Percentiles rank a stretch among this genome's conserved stretches.
These are phyloP conservation scores for Herpetospermum pedunculosum DNA, from an alignment of 306 rosid genomes.

Conservation along the genomic window DNA sequence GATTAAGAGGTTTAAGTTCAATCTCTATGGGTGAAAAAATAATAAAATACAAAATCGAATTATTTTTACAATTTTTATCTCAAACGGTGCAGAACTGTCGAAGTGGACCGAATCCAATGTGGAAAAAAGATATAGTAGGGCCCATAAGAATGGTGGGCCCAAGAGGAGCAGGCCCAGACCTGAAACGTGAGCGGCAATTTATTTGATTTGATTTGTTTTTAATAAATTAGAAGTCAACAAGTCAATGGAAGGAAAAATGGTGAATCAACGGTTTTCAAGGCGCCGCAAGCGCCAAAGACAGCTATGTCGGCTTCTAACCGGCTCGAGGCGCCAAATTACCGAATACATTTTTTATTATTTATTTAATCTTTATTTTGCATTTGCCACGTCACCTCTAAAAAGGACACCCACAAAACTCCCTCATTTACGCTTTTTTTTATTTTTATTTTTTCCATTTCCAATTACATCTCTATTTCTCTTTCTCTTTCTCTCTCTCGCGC, in stretches of 20 bases:
- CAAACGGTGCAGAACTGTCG: no score
- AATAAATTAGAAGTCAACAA: not conserved
- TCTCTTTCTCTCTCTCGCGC: not conserved
- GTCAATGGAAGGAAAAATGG: slow-evolving; percentile 1
- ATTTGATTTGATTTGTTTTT: not conserved
- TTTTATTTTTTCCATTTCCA: not conserved
- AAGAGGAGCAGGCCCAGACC: not conserved
- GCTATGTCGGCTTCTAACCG: slow-evolving; percentile 11
- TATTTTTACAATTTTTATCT: no score
- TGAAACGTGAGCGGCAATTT: slow-evolving; percentile 10
- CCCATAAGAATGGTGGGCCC: slow-evolving; percentile 7
- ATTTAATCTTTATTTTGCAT: not conserved
- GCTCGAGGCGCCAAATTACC: slow-evolving; percentile 17
- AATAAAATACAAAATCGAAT: no score
- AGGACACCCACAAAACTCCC: slow-evolving; percentile 5
- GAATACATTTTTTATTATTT: not conserved
- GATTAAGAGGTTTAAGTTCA: no score
- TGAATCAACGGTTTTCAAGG: slow-evolving; percentile 32
- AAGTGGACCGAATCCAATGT: slow-evolving; percentile 5
- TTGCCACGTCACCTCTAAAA: slow-evolving; percentile 5
- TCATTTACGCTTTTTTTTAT: not conserved
- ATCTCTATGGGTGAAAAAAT: no score
- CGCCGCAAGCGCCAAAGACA: slow-evolving; percentile 20
- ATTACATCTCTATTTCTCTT: not conserved
- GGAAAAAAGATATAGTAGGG: slow-evolving; percentile 7